A percentile compares a stretch with the other conserved stretches of the same genome.
These are phyloP conservation scores for Phytopythium boreale DNA, from an alignment of 352 stramenopile genomes.

Conservation along the genomic window DNA sequence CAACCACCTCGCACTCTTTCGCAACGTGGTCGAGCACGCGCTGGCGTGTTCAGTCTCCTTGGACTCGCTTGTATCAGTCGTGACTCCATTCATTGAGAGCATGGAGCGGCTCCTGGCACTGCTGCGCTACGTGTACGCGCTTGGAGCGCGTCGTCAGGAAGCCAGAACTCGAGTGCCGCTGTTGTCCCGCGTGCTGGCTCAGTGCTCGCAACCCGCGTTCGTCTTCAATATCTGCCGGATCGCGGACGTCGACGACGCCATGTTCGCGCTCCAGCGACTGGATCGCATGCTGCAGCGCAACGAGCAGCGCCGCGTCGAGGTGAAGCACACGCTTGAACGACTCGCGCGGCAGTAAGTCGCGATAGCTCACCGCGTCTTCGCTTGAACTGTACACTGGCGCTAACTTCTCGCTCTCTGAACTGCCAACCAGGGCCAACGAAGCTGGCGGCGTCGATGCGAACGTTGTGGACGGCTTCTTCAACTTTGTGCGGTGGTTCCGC, in stretches of 20 bases:
- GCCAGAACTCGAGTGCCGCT: slow-evolving; percentile 8
- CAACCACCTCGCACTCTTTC: slow-evolving; percentile 31
- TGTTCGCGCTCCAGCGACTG: slow-evolving; percentile 59
- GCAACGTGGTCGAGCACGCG: slow-evolving; percentile 41
- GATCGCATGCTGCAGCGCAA: slow-evolving; percentile 42
- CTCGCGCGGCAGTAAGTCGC: slow-evolving; percentile 19
- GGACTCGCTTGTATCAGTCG: slow-evolving; percentile 41
- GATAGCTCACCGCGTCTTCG: background rate
- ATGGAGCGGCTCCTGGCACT: slow-evolving; percentile 1
- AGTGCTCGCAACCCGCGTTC: slow-evolving; percentile 45
- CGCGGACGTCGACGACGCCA: slow-evolving; percentile 56
- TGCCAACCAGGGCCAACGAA: background rate
- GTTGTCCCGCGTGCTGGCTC: slow-evolving; percentile 53
- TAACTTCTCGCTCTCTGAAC: background rate
- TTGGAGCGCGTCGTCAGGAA: background rate
- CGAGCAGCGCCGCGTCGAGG: slow-evolving; percentile 10
- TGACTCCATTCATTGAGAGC: background rate
- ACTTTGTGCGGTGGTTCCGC: slow-evolving; percentile 54
- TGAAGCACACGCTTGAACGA: slow-evolving; percentile 26
- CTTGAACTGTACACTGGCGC: no score
- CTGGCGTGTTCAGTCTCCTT: slow-evolving; percentile 30
- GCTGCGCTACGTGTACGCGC: background rate
- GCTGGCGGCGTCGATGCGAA: slow-evolving; percentile 9
- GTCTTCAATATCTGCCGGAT: slow-evolving; percentile 68
- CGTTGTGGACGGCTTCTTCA: slow-evolving; percentile 58